Base-by-base conservation (phyloP, 1,139 yeast species). In the Kurtzmaniella quercitrusa region DNA sequence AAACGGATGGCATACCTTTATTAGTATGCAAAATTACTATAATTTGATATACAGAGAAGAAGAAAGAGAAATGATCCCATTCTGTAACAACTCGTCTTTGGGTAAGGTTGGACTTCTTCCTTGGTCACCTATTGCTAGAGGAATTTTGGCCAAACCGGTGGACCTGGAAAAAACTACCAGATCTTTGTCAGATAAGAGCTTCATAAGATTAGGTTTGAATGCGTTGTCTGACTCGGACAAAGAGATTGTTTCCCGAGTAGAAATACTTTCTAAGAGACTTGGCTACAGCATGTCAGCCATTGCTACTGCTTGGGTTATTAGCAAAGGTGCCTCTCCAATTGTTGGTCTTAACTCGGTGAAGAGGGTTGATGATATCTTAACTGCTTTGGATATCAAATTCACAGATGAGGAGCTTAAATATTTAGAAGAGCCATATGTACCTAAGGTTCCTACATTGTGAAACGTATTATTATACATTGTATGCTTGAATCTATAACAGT, bases 11-110 rank as follows among this genome's bases (percentile, higher is more conserved):
- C 68, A 70, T 49, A 78, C 77, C 57, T 81, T 80, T 50, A 65
- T 79, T 47, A 68, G 79, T 42, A 79, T 80, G 82, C 85, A 81
- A 58, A 73, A 75, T 51, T 75, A 66, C 56, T 77, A 78, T 58
- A 79, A 77, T 56, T 63, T 79, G 50, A 45, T 80, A 6, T 69
- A 76, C 56, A 66, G 86, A 18, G 85, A 80, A 54, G 85, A 81
- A 44, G 86, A 81, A 55, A 61, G 77, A 33, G 85, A 81, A 52
- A 69, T 79, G 77, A 75, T 68, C 50, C 79, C 77, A 21, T 80
- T 64, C 60, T 77, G 82, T 54, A 59, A 77, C 8, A 57, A 63
- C 3, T 52, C 51, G 38, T 56, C 50, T 8, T 42, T 63, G 27
- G 66, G 66, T 11, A 70, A 73, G 21, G 77, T 76, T 27, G 80